phyloP scores from a whole-genome alignment of 1,284 basidiomycete species.

The Anthracocystis setariae region DNA sequence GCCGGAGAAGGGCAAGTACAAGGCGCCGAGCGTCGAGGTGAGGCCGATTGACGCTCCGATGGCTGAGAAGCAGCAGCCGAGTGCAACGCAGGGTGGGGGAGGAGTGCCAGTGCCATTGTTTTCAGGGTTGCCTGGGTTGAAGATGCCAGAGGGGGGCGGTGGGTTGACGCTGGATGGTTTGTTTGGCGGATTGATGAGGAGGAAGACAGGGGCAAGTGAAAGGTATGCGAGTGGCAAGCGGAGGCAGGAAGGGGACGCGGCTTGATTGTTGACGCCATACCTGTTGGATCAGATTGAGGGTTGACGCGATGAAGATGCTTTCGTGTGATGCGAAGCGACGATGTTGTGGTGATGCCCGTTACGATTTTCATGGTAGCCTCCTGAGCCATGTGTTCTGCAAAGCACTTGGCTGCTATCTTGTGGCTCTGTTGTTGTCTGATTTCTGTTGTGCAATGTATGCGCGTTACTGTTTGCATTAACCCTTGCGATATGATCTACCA shows the following conservation, averaged over 20 bases:
- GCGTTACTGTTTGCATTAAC: not conserved
- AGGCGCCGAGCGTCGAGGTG: conserved; percentile 7
- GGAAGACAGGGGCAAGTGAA: not conserved
- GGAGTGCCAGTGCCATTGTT: conserved; percentile 22
- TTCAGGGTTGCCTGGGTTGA: conserved; percentile 19
- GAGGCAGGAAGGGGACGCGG: conserved; percentile 1
- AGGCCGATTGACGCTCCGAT: not conserved
- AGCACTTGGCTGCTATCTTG: too few species aligned
- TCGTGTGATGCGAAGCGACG: too few species aligned
- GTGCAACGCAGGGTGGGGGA: not conserved
- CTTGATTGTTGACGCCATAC: not conserved
- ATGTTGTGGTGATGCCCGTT: too few species aligned
- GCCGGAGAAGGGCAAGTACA: conserved; percentile 26
- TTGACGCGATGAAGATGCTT: too few species aligned
- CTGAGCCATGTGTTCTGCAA: too few species aligned
- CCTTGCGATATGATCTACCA: not conserved
- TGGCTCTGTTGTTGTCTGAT: not conserved
- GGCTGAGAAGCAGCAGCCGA: conserved; percentile 10
- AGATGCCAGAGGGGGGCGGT: conserved; percentile 14
- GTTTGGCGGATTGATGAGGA: conserved; percentile 11
- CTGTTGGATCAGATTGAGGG: too few species aligned
- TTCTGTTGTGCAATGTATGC: too few species aligned
- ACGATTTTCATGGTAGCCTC: too few species aligned
- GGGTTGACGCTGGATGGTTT: conserved; percentile 20
- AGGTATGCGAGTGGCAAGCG: conserved; percentile 9